Percentiles rank a stretch among this genome's conserved stretches.
These are phyloP conservation scores for Leonotis leonurus DNA, from an alignment of 257 asterid genomes.

Conservation along the genomic window DNA sequence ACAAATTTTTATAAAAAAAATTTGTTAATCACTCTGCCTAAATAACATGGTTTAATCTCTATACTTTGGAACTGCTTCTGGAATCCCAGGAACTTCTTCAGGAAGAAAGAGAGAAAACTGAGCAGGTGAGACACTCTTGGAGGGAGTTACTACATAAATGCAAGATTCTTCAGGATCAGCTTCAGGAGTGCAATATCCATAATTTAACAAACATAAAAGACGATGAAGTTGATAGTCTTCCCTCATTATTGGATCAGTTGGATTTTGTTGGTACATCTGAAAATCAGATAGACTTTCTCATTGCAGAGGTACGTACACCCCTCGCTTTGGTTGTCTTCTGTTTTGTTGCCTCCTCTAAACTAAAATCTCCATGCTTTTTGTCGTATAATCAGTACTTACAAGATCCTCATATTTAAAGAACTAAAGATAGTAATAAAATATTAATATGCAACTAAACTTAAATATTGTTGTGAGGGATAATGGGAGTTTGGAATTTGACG, in stretches of 20 bases:
- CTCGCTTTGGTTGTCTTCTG: neutral
- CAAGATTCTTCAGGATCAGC: slow-evolving; percentile 52
- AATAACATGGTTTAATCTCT: too few species aligned
- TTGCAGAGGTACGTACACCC: slow-evolving; percentile 69
- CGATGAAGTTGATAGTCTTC: slow-evolving; percentile 24
- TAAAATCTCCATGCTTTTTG: neutral
- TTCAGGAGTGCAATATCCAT: slow-evolving; percentile 53
- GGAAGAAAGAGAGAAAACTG: slow-evolving; percentile 49
- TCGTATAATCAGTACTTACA: neutral
- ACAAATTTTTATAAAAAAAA: too few species aligned
- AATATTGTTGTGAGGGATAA: too few species aligned
- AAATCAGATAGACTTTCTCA: slow-evolving; percentile 54
- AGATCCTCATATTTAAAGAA: neutral
- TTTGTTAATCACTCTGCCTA: too few species aligned
- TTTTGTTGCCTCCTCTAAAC: neutral
- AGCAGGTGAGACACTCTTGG: slow-evolving; percentile 37
- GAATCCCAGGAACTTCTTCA: slow-evolving; percentile 49
- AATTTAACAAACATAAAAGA: slow-evolving; percentile 31
- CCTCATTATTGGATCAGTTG: slow-evolving; percentile 37
- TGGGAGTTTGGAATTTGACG: too few species aligned
- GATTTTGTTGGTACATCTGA: slow-evolving; percentile 46
- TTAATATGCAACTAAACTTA: neutral
- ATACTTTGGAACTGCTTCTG: slow-evolving; percentile 22
- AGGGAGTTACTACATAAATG: slow-evolving; percentile 43
- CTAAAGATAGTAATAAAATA: neutral